Percentiles rank a stretch among this genome's conserved stretches.
Conservation (phyloP, 495 filamentous ascomycete species). For the Opeltia flavorubescens region DNA sequence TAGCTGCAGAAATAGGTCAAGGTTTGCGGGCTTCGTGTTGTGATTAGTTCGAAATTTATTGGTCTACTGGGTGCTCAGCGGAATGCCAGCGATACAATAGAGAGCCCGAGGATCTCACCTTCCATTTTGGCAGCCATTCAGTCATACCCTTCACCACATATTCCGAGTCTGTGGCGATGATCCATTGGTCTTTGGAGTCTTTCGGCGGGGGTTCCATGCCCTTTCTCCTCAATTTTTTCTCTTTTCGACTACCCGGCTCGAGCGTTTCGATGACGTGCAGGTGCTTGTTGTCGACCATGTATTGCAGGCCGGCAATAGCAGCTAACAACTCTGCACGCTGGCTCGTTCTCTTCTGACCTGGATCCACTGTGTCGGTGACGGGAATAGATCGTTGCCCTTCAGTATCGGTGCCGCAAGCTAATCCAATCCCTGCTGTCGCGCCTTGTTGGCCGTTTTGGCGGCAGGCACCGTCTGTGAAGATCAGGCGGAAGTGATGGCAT, state of each 20-base stretch:
- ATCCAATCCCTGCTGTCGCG: slow-evolving; percentile 23
- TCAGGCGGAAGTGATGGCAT: slow-evolving; percentile 11
- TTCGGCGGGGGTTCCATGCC: not conserved
- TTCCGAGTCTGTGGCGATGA: slow-evolving; percentile 30
- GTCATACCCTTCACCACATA: slow-evolving; percentile 29
- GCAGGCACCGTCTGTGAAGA: slow-evolving; percentile 29
- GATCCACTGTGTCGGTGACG: not conserved
- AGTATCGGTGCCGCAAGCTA: slow-evolving; percentile 10
- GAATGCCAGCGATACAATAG: not conserved
- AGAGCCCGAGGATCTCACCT: not conserved
- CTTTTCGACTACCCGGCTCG: not conserved
- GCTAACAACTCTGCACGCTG: slow-evolving; percentile 34
- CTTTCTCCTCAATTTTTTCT: not conserved
- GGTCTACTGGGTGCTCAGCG: slow-evolving; percentile 16
- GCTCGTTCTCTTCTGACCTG: slow-evolving; percentile 19
- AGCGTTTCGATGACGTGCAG: too few species aligned
- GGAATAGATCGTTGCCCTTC: not conserved
- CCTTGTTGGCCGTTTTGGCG: slow-evolving; percentile 20
- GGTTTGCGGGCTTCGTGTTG: slow-evolving; percentile 22
- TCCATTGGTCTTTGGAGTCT: not conserved
- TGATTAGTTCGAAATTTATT: slow-evolving; percentile 22
- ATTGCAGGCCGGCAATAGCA: slow-evolving; percentile 23
- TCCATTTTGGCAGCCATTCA: slow-evolving; percentile 17
- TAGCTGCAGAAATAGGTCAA: slow-evolving; percentile 29
- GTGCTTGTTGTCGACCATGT: slow-evolving; percentile 3